Base-by-base conservation (phyloP, 352 stramenopile genomes). In the Pythium folliculosum region DNA sequence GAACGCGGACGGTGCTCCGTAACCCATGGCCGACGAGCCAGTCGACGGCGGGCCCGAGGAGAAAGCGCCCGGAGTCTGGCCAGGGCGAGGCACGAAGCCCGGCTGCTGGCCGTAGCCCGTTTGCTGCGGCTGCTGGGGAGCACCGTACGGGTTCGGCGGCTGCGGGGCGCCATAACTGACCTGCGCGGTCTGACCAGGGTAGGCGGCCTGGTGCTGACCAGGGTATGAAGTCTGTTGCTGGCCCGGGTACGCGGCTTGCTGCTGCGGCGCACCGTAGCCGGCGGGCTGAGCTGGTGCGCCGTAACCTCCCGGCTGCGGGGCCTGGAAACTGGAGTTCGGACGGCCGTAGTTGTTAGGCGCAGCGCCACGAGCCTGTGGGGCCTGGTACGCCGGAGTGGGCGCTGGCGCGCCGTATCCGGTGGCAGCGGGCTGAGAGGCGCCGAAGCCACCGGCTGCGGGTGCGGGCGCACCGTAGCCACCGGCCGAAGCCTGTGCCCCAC, bases 21-120 rank as follows among this genome's bases (percentile, higher is more conserved):
- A 76, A 45, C 52, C 65, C 47, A 79, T 60, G 10, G 52, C 56
- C 0, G 47, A 43, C 45, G 67, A 65, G 25, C 74, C 70, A 47
- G 65, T 78, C 8, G 80, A 92, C 27, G 81, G 81, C 30, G 84
- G 84, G 32, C 81, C 84, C 12, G 77, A 76, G 50, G 73, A 83
- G 32, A 37, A 37, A 37, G 5, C 32, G 9, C 32, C 32, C 32
- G 32, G 32, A 37, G 32, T 37, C 47, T 69, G 60, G 7, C 21
- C 44, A 32, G 67, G 61, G 23, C 67, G 67, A 10, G 45, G 37
- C 27, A 14, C 49, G 32, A 75, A 75, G 17, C 68, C 68, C 17
- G 67, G 52, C 37, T 64, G 35, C 55, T 82, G 81, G 10, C 75
- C 75, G 69, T 84, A 89, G 17, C 47, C 40, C 22, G 72, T 65